These are phyloP conservation scores for Psilocybe azurescens DNA, from an alignment of 768 basidiomycete species.

Conservation along the genomic window DNA sequence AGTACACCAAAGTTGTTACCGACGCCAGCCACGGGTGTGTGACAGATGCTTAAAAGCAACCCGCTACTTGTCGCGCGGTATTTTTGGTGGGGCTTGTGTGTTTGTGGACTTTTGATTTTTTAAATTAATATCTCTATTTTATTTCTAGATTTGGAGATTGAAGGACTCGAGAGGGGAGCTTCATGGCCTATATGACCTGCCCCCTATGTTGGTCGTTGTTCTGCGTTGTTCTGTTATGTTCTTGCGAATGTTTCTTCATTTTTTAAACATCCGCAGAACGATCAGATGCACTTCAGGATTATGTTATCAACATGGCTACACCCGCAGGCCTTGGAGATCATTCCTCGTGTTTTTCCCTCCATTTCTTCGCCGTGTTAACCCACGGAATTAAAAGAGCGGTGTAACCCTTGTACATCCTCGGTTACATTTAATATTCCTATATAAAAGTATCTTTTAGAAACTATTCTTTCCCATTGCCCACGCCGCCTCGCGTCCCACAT, in stretches of 20 bases:
- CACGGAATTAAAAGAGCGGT: neutral
- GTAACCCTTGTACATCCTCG: too few species aligned
- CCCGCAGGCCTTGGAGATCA: neutral
- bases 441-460: neutral
- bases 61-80: neutral
- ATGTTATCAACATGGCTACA: neutral
- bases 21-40: conserved; percentile 95
- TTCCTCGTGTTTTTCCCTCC: neutral
- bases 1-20: conserved; percentile 85
- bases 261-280: neutral
- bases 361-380: neutral
- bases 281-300: neutral
- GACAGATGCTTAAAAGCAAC: conserved; percentile 71
- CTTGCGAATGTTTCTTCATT: neutral
- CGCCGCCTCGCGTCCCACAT: neutral
- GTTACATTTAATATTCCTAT: neutral
- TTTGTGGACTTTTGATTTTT: neutral
- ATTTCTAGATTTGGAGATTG: neutral
- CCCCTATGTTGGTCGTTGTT: neutral
- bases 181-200: neutral
- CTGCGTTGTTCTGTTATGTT: neutral
- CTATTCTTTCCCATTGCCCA: neutral
- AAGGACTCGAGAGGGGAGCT: neutral
- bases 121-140: neutral
- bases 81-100: neutral